Evolutionary conservation across 352 stramenopile genomes (phyloP), one percentile per base, ranked within the genome.

Genomic region (Peronospora belbahrii): DNA sequence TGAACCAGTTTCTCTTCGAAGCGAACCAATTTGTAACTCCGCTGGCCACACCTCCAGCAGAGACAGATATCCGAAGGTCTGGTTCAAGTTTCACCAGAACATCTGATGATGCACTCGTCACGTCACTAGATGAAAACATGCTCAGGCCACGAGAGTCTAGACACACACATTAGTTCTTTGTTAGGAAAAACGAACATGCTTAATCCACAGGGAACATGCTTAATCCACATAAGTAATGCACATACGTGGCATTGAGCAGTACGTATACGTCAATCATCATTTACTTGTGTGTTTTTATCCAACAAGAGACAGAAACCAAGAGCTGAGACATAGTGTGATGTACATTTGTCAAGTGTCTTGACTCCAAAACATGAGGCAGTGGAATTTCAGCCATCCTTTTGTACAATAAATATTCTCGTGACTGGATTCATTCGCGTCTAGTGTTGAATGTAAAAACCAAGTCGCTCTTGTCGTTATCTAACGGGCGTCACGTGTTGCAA

Each of bases 1-100:
- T 87, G 52, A 78, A 87, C 58, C 71, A 83, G 58, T 87, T 87
- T 31, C 51, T 87, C 7, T 84, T 74, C 23, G 61, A 82, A 28
- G 67, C 73, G 28, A 82, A 87, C 48, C 73, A 76, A 41, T 84
- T 87, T 40, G 69, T 67, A 19, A 63, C 67, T 1, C 50, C 57
- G 10, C 11, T 64, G 33, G 51, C 52, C 14, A 17, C 19, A 14
- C 18, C 34, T 2, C 30, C 22, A 28, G 13, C 9, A 15, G 14
- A 41, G 10, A 41, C 20, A n/a, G 24, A 50, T 41, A 52, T 43
- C 22, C 46, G 34, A 0, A 53, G 36, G 27, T 40, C 19, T 27
- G 34, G 56, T 28, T 24, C 46, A 10, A 41, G 38, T 17, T 65
- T 65, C 24, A 47, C 17, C 2, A 62, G 55, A 17, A 17, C 50